A percentile compares a stretch with the other conserved stretches of the same genome.
phyloP scores from a whole-genome alignment of 208 protist genomes.

The Acanthamoeba culbertsoni region DNA sequence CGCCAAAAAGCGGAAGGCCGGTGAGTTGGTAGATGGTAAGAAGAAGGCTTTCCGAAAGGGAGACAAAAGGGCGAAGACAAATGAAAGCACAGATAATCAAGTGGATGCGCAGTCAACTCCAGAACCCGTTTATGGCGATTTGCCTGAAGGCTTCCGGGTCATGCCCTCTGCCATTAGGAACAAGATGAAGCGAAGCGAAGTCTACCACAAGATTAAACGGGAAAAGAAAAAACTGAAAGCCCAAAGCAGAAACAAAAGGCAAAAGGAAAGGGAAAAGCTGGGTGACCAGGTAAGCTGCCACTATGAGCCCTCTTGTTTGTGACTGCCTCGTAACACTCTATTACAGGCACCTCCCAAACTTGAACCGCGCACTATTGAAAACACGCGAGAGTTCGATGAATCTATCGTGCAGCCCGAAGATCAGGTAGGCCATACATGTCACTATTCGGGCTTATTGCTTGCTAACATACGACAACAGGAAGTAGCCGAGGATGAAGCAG shows the following conservation, averaged over 20 bases:
- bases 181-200: slow-evolving; percentile 56
- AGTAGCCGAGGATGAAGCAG: slow-evolving; percentile 78
- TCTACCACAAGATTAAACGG: slow-evolving; percentile 4
- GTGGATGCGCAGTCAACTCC: neutral
- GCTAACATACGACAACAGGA: neutral
- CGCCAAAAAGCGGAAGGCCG: neutral
- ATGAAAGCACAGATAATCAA: neutral
- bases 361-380: slow-evolving; percentile 83
- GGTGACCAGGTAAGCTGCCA: slow-evolving; percentile 10
- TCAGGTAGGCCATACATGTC: slow-evolving; percentile 71
- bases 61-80: neutral
- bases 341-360: slow-evolving; percentile 45
- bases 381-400: slow-evolving; percentile 82
- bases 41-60: neutral
- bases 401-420: slow-evolving; percentile 85
- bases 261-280: slow-evolving; percentile 49
- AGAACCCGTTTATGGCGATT: neutral
- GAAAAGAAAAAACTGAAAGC: slow-evolving; percentile 59
- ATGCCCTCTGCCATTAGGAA: slow-evolving; percentile 53
- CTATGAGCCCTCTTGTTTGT: neutral
- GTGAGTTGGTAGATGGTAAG: neutral
- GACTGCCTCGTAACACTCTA: neutral
- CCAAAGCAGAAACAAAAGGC: neutral
- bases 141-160: neutral
- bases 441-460: neutral